A percentile compares a stretch with the other conserved stretches of the same genome.
These are phyloP conservation scores for Nakataea oryzae DNA, from an alignment of 2,329 filamentous ascomycete genomes.

Conservation along the genomic window DNA sequence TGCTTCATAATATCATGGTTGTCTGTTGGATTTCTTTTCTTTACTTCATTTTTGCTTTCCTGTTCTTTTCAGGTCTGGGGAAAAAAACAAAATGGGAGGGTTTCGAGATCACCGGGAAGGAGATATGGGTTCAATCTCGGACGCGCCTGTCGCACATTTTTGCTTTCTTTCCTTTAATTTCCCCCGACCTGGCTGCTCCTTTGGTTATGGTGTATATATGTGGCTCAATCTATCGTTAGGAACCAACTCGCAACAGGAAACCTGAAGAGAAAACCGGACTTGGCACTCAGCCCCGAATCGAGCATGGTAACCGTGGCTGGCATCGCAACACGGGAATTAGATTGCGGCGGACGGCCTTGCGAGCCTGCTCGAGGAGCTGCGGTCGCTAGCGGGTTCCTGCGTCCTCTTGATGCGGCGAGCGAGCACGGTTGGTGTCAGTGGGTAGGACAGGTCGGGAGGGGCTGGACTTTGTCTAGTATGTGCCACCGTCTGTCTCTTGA, in stretches of 20 bases:
- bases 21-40: slow-evolving; percentile 1
- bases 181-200: not conserved
- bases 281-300: not conserved
- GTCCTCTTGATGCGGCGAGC: not conserved
- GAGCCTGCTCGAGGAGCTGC: not conserved
- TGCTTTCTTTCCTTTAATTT: not conserved
- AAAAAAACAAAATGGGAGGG: not conserved
- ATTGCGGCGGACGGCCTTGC: not conserved
- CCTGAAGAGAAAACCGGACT: not conserved
- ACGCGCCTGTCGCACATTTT: not conserved
- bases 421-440: not conserved
- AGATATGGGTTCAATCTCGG: not conserved
- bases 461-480: too few species aligned
- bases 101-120: not conserved
- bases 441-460: too few species aligned
- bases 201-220: not conserved
- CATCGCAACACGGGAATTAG: not conserved
- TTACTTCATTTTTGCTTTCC: not conserved
- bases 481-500: too few species aligned
- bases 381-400: not conserved
- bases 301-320: not conserved
- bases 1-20: not conserved
- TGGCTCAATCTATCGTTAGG: not conserved
- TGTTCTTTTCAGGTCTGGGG: not conserved
- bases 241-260: not conserved